Conservation (phyloP, 163 green algal species). For the Prototheca stagnorum region DNA sequence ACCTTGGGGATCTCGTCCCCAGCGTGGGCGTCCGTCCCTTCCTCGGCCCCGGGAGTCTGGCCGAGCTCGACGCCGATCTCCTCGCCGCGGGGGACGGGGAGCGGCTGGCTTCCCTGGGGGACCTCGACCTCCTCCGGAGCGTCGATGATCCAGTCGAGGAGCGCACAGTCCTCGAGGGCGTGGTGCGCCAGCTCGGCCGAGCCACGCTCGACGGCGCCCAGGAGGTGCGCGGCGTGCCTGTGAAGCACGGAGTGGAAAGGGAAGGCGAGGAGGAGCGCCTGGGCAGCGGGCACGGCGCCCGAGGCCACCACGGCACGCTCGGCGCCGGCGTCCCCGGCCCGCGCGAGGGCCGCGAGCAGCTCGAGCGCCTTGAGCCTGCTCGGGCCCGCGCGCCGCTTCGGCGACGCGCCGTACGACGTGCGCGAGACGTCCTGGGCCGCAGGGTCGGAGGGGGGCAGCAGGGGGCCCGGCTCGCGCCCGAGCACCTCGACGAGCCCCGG, state of each 20-base stretch:
- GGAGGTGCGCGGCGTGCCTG: constrained; percentile 47
- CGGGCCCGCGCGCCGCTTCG: constrained; percentile 47
- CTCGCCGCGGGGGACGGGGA: too few species aligned
- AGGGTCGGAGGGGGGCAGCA: too few species aligned
- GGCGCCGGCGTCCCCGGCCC: constrained; percentile 31
- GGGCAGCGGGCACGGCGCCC: constrained; percentile 25
- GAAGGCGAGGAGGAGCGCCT: constrained; percentile 60
- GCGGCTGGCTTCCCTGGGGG: too few species aligned
- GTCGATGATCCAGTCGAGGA: constrained; percentile 49
- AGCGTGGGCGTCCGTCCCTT: too few species aligned
- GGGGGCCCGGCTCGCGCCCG: constrained; percentile 3
- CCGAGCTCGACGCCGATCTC: too few species aligned
- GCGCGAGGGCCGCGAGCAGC: constrained; percentile 66
- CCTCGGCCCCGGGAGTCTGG: too few species aligned
- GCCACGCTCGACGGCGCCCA: constrained; percentile 32
- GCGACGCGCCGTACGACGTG: too few species aligned
- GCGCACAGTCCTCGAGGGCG: constrained; percentile 46
- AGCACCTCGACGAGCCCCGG: constrained; percentile 16
- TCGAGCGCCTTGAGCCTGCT: constrained; percentile 61
- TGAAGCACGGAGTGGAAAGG: constrained; percentile 97
- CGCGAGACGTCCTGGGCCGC: too few species aligned
- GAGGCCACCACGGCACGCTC: constrained; percentile 31
- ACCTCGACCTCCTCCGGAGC: constrained; percentile 38
- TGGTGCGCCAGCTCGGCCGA: constrained; percentile 34
- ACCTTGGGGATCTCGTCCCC: too few species aligned